Evolutionary conservation across 768 basidiomycete species (phyloP), one percentile per base, ranked within the genome.

Genomic region (Termitomyces sp.): DNA sequence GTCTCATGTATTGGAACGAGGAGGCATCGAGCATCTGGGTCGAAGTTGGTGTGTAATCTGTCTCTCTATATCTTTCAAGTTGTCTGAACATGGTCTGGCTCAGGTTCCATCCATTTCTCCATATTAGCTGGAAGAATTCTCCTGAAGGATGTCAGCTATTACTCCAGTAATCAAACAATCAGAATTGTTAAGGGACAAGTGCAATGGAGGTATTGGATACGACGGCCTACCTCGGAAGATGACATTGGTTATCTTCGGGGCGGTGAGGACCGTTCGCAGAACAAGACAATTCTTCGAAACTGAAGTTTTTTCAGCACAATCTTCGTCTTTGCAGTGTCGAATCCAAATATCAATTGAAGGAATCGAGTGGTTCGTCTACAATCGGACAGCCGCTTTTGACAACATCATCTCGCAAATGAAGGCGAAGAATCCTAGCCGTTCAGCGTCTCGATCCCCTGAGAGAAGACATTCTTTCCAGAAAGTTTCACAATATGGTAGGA

Each of bases 181-280:
- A 84, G 84, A 58, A 78, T 93, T 49, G 82, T 92, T 45, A 90
- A 92, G 69, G 90, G 86, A 1, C 84, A 92, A 65, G 69, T 98
- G 46, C 88, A 88, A 60, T 98, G 95, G 93, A 79, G 92, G 59
- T 98, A 96, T 68, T 98, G 96, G 96, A 78, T 92, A 46, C 84
- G 93, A 54, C 74, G 79, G 40, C 88, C 93, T 2, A 82, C 87
- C 9, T 79, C 82, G n/a, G 87, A 87, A 60, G 82, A 87, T 46
- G 88, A 90, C 61, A 70, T 90, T 24, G 74, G 74, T 55, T 70
- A 62, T 64, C 70, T 57, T 63, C 73, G 74, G 26, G 78, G 74
- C 15, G 76, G 73, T 51, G 84, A 84, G 58, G 79, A 80, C 50
- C 63, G 87, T 88, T 65, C 54, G 83, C 65, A 15, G 45, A 22